phyloP scores from a whole-genome alignment of 495 filamentous ascomycete species.

The Parmelia sp. region DNA sequence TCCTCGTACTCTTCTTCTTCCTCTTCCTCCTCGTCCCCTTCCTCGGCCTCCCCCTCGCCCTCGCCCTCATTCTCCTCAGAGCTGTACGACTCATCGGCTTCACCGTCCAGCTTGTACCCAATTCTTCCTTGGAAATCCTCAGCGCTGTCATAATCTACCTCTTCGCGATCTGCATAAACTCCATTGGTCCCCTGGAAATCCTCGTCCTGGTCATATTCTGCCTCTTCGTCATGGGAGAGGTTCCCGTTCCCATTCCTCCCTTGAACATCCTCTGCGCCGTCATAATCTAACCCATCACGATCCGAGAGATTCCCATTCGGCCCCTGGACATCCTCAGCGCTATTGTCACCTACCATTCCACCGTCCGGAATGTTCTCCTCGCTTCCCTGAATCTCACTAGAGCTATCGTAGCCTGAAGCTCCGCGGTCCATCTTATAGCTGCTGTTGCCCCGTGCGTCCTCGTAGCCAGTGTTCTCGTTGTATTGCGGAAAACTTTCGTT shows the following conservation, averaged over 20 bases:
- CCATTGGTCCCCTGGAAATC: not conserved
- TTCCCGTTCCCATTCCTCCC: not conserved
- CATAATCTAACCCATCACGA: not conserved
- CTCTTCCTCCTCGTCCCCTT: slow-evolving; percentile 44
- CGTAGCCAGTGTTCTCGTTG: not conserved
- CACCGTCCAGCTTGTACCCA: not conserved
- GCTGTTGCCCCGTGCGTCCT: not conserved
- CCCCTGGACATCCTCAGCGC: not conserved
- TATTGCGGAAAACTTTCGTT: not conserved
- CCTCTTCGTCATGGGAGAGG: not conserved
- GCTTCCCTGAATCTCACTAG: not conserved
- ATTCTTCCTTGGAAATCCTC: not conserved
- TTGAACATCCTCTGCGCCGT: not conserved
- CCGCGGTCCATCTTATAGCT: not conserved
- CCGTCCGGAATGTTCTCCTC: not conserved
- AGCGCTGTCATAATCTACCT: not conserved
- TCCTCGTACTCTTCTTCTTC: slow-evolving; percentile 26
- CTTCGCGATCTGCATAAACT: not conserved
- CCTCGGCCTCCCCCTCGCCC: slow-evolving; percentile 24
- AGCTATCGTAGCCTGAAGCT: not conserved
- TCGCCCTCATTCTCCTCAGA: slow-evolving; percentile 27
- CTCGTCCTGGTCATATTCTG: not conserved
- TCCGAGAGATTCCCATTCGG: not conserved
- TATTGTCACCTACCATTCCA: no score
- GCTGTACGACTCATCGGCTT: not conserved